Percentiles rank a stretch among this genome's conserved stretches.
These are phyloP conservation scores for Russula compacta DNA, from an alignment of 768 basidiomycete species.

Conservation along the genomic window DNA sequence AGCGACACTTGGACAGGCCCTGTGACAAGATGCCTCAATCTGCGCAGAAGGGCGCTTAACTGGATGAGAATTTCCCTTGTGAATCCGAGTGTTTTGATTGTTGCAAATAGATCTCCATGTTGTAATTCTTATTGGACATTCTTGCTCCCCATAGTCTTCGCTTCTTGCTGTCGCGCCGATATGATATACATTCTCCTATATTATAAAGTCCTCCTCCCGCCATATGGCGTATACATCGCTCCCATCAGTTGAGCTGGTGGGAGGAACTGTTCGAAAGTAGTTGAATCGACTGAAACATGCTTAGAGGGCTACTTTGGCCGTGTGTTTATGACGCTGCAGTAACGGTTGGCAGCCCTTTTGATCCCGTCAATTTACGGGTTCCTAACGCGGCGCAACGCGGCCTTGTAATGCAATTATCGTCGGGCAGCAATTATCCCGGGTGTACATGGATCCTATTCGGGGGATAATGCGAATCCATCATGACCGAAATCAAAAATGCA, in stretches of 20 bases:
- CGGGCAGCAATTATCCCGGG: slow-evolving; percentile 6
- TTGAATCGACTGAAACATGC: neutral
- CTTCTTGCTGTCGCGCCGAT: slow-evolving; percentile 1
- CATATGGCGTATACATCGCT: slow-evolving; percentile 1
- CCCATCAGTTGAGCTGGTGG: slow-evolving; percentile 5
- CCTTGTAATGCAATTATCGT: slow-evolving; percentile 4
- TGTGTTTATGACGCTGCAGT: neutral
- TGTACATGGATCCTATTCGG: slow-evolving; percentile 8
- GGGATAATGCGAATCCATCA: slow-evolving; percentile 15
- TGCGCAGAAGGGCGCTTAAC: slow-evolving; percentile 6
- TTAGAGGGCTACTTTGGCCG: neutral
- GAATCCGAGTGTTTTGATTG: neutral
- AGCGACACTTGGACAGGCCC: slow-evolving; percentile 75
- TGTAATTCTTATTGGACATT: slow-evolving; percentile 7
- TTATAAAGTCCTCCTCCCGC: slow-evolving; percentile 4
- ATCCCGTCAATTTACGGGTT: neutral
- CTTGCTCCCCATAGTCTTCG: neutral
- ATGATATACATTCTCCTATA: slow-evolving; percentile 7
- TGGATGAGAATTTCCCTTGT: neutral
- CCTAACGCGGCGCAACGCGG: neutral
- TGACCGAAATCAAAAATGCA: neutral
- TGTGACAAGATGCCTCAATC: slow-evolving; percentile 43
- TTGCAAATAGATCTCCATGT: slow-evolving; percentile 5
- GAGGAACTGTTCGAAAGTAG: neutral
- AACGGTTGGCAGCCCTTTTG: neutral